Conservation (phyloP, 2,329 filamentous ascomycete species). For the Ascochyta koolunga region DNA sequence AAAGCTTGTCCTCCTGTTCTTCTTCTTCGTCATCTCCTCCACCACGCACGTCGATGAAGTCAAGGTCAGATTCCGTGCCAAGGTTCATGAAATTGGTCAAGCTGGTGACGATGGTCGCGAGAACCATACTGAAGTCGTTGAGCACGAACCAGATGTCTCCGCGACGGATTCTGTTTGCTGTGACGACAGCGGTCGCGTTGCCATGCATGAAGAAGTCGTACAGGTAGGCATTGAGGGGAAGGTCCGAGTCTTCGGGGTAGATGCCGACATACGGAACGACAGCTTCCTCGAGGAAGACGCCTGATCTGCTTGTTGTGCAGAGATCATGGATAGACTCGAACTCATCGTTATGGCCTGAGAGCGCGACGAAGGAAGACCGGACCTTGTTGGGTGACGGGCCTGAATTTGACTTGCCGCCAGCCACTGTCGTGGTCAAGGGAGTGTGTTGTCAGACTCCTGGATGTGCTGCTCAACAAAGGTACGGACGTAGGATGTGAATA, state of each 20-base stretch:
- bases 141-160: conserved; percentile 75
- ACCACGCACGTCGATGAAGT: conserved; percentile 60
- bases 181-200: conserved; percentile 63
- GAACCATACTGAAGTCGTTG: conserved; percentile 68
- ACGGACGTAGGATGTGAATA: conserved; percentile 72
- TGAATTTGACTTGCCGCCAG: conserved; percentile 46
- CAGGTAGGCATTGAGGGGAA: conserved; percentile 70
- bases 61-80: conserved; percentile 52
- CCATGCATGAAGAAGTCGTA: conserved; percentile 81
- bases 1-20: conserved; percentile 49
- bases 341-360: conserved; percentile 70
- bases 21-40: conserved; percentile 59
- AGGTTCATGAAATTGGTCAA: conserved; percentile 64
- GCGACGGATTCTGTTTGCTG: conserved; percentile 69
- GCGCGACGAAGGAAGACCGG: conserved; percentile 72
- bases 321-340: conserved; percentile 72
- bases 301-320: conserved; percentile 67
- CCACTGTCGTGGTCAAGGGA: conserved; percentile 66
- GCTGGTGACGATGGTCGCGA: conserved; percentile 74
- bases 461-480: conserved; percentile 73
- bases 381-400: conserved; percentile 50
- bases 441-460: conserved; percentile 56
- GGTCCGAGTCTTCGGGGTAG: conserved; percentile 60
- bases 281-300: conserved; percentile 76
- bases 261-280: conserved; percentile 73